Conservation (phyloP, 305 asterid species). For the Fraxinus xanthoxyloides region DNA sequence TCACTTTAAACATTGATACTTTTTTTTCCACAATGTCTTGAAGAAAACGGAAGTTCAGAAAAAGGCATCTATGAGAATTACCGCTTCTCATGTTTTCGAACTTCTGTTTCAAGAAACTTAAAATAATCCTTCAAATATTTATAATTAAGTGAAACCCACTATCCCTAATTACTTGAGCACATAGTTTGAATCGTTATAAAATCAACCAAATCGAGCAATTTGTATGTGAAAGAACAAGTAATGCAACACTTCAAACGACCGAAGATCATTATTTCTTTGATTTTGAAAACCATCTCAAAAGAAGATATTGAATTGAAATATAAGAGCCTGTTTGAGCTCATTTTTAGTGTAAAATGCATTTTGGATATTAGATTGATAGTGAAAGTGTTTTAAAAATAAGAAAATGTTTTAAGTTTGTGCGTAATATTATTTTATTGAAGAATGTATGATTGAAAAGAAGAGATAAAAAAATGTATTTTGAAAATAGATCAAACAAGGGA, state of each 20-base stretch:
- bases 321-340: no score
- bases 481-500: no score
- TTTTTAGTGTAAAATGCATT: no score
- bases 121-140: constrained; percentile 43
- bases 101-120: constrained; percentile 49
- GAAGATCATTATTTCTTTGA: not conserved
- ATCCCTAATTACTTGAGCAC: constrained; percentile 30
- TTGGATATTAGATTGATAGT: no score
- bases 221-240: not conserved
- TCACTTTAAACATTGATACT: not conserved
- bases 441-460: no score
- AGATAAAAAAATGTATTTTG: no score
- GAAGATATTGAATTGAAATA: not conserved
- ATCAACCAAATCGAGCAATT: not conserved
- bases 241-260: not conserved
- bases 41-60: constrained; percentile 11
- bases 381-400: no score
- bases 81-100: constrained; percentile 55
- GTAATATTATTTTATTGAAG: no score
- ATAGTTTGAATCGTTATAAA: no score
- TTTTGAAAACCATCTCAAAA: not conserved
- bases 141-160: constrained; percentile 53
- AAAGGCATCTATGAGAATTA: constrained; percentile 24
- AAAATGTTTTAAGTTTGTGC: no score
- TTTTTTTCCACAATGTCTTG: not conserved